Conservation (phyloP, 305 asterid species). For the Caryopteris hybrid region DNA sequence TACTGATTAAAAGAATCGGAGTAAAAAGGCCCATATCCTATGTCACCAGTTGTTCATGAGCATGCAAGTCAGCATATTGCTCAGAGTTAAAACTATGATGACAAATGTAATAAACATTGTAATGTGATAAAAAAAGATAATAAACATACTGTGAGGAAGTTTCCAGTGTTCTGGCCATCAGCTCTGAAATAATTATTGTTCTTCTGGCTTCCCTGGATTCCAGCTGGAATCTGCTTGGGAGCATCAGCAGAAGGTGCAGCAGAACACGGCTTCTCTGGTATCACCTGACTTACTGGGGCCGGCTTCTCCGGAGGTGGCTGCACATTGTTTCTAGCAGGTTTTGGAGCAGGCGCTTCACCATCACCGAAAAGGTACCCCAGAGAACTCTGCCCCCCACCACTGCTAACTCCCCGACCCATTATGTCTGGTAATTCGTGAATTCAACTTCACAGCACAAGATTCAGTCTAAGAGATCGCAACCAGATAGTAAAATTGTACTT, state of each 20-base stretch:
- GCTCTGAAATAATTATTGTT: conserved; percentile 60
- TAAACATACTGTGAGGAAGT: conserved; percentile 67
- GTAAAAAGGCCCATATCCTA: neutral
- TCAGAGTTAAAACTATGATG: neutral
- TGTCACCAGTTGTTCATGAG: too few species aligned
- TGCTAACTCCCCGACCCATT: conserved; percentile 85
- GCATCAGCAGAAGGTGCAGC: conserved; percentile 38
- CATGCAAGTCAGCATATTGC: neutral
- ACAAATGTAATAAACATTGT: neutral
- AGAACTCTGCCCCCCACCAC: conserved; percentile 82
- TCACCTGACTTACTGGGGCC: conserved; percentile 29
- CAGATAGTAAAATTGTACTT: neutral
- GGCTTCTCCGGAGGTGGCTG: conserved; percentile 43
- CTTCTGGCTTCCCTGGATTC: conserved; percentile 47
- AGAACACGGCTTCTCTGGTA: conserved; percentile 37
- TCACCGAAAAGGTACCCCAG: conserved; percentile 68
- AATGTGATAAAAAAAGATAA: neutral
- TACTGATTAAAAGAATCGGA: neutral
- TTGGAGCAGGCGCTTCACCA: conserved; percentile 61
- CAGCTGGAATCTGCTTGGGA: conserved; percentile 61
- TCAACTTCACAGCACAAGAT: neutral
- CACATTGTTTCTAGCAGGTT: conserved; percentile 34
- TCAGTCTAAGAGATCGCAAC: conserved; percentile 16
- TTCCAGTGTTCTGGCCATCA: conserved; percentile 74
- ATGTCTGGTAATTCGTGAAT: neutral